Percentiles rank a stretch among this genome's conserved stretches.
Conservation (phyloP, 2,329 filamentous ascomycete species). For the Trichoderma koningiopsis region DNA sequence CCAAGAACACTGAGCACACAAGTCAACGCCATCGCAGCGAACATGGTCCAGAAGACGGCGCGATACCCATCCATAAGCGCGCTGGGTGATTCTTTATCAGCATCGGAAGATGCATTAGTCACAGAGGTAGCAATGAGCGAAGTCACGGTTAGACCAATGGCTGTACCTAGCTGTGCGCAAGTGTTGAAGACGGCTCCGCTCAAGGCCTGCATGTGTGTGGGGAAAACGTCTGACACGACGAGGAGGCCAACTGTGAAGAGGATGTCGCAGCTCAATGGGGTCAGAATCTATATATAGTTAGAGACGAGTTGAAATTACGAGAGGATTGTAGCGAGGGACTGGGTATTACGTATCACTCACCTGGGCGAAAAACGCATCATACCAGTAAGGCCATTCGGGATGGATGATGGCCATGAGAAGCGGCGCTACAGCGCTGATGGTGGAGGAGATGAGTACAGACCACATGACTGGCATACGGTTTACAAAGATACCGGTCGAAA, state of each 20-base stretch:
- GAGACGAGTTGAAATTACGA: neutral
- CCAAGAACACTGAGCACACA: slow-evolving; percentile 30
- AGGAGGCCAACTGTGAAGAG: slow-evolving; percentile 60
- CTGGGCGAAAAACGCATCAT: slow-evolving; percentile 47
- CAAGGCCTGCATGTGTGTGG: slow-evolving; percentile 58
- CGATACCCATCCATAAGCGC: slow-evolving; percentile 52
- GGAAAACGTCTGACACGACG: slow-evolving; percentile 57
- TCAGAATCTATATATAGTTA: slow-evolving; percentile 34
- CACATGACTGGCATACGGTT: slow-evolving; percentile 45
- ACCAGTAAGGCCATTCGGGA: slow-evolving; percentile 55
- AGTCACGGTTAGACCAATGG: slow-evolving; percentile 50
- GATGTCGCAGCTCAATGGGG: slow-evolving; percentile 48
- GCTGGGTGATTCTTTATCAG: slow-evolving; percentile 31
- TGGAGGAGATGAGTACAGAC: slow-evolving; percentile 44
- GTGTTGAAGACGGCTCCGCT: slow-evolving; percentile 66
- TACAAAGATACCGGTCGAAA: slow-evolving; percentile 50
- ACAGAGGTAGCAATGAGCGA: slow-evolving; percentile 48
- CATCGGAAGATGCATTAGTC: slow-evolving; percentile 36
- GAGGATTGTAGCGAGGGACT: neutral
- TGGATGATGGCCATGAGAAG: slow-evolving; percentile 58
- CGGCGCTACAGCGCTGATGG: slow-evolving; percentile 49
- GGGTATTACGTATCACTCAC: neutral
- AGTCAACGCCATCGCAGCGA: slow-evolving; percentile 43
- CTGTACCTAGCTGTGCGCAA: slow-evolving; percentile 56
- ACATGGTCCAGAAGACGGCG: slow-evolving; percentile 54